Conservation (phyloP, 1,139 yeast species). For the Kodamaea derodonti region DNA sequence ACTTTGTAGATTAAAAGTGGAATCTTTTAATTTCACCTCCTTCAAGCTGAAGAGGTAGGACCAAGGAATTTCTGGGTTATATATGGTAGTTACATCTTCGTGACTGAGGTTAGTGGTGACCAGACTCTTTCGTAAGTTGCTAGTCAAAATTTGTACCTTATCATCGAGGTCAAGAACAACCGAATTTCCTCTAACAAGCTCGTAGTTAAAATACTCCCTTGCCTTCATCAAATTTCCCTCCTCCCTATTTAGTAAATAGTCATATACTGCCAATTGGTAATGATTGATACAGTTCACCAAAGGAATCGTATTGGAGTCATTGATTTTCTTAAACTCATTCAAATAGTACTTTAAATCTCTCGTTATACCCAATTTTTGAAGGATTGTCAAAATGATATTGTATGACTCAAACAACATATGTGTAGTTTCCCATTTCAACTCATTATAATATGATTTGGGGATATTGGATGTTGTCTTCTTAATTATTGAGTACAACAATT, state of each 20-base stretch:
- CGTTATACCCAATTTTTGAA: conserved; percentile 47
- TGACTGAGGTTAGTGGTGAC: neutral
- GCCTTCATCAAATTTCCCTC: conserved; percentile 3
- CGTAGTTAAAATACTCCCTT: conserved; percentile 1
- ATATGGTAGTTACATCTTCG: neutral
- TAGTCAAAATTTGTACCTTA: neutral
- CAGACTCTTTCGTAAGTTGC: too few species aligned
- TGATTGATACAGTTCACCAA: conserved; percentile 24
- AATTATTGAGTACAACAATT: conserved; percentile 39
- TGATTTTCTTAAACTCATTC: conserved; percentile 42
- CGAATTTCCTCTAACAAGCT: conserved; percentile 7
- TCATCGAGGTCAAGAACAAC: conserved; percentile 1
- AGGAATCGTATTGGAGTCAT: conserved; percentile 21
- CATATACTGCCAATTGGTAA: conserved; percentile 17
- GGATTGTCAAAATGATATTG: conserved; percentile 29
- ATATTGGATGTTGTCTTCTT: conserved; percentile 31
- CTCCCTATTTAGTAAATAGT: conserved; percentile 12
- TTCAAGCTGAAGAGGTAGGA: conserved; percentile 4
- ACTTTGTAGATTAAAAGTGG: neutral
- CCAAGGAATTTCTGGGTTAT: conserved; percentile 4
- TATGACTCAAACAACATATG: conserved; percentile 32
- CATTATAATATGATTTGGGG: conserved; percentile 16
- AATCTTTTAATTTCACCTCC: neutral
- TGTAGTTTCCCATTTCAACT: conserved; percentile 35
- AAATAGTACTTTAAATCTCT: conserved; percentile 51